Evolutionary conservation across 2,329 filamentous ascomycete species (phyloP).

Genomic region (Arthrobotrys conoides): DNA sequence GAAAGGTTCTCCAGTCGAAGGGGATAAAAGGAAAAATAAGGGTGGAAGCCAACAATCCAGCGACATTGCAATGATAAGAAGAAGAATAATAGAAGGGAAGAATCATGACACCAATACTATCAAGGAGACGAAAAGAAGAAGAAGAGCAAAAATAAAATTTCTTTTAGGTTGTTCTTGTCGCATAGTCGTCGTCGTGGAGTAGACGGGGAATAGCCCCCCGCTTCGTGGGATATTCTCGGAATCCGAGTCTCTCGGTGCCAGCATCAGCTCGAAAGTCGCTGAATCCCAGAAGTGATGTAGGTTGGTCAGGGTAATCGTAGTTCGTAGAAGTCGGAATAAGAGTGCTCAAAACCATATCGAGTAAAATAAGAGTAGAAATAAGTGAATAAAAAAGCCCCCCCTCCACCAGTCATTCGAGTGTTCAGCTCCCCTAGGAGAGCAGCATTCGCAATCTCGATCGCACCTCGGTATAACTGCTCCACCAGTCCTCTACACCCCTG

Average conservation of each 20-base stretch:
- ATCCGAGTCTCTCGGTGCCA: constrained; percentile 15
- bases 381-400: not conserved
- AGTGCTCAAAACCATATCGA: constrained; percentile 4
- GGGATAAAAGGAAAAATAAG: not conserved
- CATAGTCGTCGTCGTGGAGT: constrained; percentile 9
- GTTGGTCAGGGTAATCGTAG: constrained; percentile 20
- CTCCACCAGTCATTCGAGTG: constrained; percentile 22
- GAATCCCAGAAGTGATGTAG: constrained; percentile 11
- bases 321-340: constrained; percentile 19
- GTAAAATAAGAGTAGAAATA: constrained; percentile 4
- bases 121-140: constrained; percentile 10
- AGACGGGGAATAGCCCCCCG: not conserved
- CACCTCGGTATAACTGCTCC: not conserved
- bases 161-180: constrained; percentile 9
- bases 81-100: constrained; percentile 8
- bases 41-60: constrained; percentile 16
- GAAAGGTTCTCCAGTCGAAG: constrained; percentile 29
- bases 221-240: constrained; percentile 1
- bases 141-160: not conserved
- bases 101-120: constrained; percentile 39
- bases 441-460: constrained; percentile 4
- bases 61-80: constrained; percentile 18
- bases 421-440: constrained; percentile 4
- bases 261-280: constrained; percentile 6
- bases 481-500: not conserved